Conservation (phyloP, 345 rosid genomes). For the Geranium rotundifolium region DNA sequence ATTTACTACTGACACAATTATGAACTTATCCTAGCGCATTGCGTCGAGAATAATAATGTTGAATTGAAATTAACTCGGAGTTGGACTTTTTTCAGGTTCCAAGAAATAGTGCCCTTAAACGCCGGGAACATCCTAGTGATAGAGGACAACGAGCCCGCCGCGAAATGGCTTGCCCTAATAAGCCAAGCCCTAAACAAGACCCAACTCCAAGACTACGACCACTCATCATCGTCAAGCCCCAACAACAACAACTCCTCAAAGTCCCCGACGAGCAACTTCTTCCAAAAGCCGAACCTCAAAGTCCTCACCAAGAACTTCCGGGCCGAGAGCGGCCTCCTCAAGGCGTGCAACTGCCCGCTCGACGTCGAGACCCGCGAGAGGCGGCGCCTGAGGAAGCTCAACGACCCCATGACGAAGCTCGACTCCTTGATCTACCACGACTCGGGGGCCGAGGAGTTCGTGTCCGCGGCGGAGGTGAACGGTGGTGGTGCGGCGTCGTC, state of each 20-base stretch:
- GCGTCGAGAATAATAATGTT: no score
- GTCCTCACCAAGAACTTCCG: conserved; percentile 53
- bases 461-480: conserved; percentile 14
- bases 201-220: conserved; percentile 17
- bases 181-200: conserved; percentile 74
- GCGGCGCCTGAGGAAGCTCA: conserved; percentile 32
- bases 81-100: conserved; percentile 43
- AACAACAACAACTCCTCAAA: conserved; percentile 29
- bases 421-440: conserved; percentile 28
- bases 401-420: conserved; percentile 22
- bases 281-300: conserved; percentile 71
- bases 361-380: conserved; percentile 24
- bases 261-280: conserved; percentile 30
- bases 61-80: not conserved
- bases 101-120: conserved; percentile 88
- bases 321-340: conserved; percentile 56
- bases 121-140: conserved; percentile 89
- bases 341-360: conserved; percentile 63
- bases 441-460: conserved; percentile 11
- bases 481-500: not conserved
- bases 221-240: conserved; percentile 23
- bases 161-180: conserved; percentile 82
- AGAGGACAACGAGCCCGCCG: conserved; percentile 95
- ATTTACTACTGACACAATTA: no score
- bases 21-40: no score